Conservation (phyloP, 2,329 filamentous ascomycete species). For the Proliferodiscus dingleyae region DNA sequence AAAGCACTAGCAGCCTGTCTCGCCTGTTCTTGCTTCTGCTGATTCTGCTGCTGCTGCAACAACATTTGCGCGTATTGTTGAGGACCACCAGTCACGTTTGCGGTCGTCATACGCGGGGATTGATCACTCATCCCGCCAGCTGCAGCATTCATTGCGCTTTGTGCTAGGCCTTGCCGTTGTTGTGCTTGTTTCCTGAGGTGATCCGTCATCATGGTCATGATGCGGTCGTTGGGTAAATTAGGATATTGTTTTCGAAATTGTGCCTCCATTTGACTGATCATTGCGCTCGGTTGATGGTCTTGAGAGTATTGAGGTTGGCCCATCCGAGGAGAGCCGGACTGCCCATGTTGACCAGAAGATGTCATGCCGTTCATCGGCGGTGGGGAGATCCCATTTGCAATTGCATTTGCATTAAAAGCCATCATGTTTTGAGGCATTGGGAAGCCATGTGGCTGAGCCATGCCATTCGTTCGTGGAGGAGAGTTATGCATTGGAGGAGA, state of each 20-base stretch:
- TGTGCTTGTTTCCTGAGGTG: conserved; percentile 22
- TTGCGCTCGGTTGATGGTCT: conserved; percentile 12
- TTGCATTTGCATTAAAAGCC: conserved; percentile 45
- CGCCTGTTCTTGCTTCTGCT: conserved; percentile 37
- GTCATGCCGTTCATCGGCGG: conserved; percentile 25
- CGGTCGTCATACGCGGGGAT: not conserved
- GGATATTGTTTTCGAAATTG: conserved; percentile 26
- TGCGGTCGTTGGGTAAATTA: conserved; percentile 45
- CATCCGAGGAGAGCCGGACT: conserved; percentile 28
- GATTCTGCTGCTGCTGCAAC: conserved; percentile 46
- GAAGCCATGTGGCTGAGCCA: conserved; percentile 26
- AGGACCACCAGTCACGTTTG: too few species aligned
- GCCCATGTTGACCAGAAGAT: conserved; percentile 16
- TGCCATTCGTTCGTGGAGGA: conserved; percentile 35
- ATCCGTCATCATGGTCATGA: conserved; percentile 47
- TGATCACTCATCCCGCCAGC: conserved; percentile 30
- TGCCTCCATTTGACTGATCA: conserved; percentile 17
- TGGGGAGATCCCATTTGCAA: conserved; percentile 44
- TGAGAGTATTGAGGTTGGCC: conserved; percentile 15
- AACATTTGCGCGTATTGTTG: conserved; percentile 51
- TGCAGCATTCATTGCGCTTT: conserved; percentile 47
- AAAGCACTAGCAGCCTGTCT: conserved; percentile 12
- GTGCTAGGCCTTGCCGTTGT: conserved; percentile 36
- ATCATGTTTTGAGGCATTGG: conserved; percentile 39
- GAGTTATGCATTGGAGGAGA: conserved; percentile 32